Percentiles rank a stretch among this genome's conserved stretches.
Evolutionary conservation across 2,329 filamentous ascomycete species (phyloP).

Genomic region (Aspergillus terreus): DNA sequence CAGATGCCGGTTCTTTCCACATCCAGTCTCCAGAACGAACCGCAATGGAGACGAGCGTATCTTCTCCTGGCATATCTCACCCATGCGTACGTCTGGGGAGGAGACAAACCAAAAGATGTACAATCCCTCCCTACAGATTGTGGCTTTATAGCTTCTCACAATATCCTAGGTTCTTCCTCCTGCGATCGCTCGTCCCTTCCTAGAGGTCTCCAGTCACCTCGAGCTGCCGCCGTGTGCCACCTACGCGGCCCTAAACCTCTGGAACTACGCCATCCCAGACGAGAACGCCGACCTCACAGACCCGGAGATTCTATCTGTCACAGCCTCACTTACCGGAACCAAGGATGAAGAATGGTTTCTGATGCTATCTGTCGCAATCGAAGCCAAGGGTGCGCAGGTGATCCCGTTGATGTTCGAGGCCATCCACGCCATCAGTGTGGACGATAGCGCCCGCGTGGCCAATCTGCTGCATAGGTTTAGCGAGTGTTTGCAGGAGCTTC

Average conservation of each 20-base stretch:
- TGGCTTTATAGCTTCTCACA: not conserved
- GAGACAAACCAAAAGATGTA: conserved; percentile 65
- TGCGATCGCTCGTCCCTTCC: conserved; percentile 32
- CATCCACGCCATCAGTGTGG: conserved; percentile 41
- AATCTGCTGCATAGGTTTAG: conserved; percentile 39
- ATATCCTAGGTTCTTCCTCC: conserved; percentile 32
- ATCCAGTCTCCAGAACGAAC: conserved; percentile 67
- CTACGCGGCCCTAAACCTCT: conserved; percentile 40
- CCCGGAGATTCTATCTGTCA: conserved; percentile 32
- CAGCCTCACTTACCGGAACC: conserved; percentile 37
- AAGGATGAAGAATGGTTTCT: conserved; percentile 48
- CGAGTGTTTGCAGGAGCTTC: conserved; percentile 41
- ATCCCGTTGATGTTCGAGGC: conserved; percentile 35
- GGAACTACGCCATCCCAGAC: conserved; percentile 32
- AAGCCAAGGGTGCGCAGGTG: conserved; percentile 44
- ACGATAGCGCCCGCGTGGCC: conserved; percentile 37
- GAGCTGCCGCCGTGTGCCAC: conserved; percentile 41
- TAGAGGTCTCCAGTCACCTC: conserved; percentile 33
- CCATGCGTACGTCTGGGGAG: conserved; percentile 84
- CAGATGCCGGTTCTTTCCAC: conserved; percentile 75
- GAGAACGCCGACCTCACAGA: conserved; percentile 29
- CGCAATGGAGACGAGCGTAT: conserved; percentile 85
- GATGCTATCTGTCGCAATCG: conserved; percentile 51
- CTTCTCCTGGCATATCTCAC: conserved; percentile 69
- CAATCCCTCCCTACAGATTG: not conserved